These are phyloP conservation scores for Paragyromitra xinjiangensis DNA, from an alignment of 495 filamentous ascomycete species.

Conservation along the genomic window DNA sequence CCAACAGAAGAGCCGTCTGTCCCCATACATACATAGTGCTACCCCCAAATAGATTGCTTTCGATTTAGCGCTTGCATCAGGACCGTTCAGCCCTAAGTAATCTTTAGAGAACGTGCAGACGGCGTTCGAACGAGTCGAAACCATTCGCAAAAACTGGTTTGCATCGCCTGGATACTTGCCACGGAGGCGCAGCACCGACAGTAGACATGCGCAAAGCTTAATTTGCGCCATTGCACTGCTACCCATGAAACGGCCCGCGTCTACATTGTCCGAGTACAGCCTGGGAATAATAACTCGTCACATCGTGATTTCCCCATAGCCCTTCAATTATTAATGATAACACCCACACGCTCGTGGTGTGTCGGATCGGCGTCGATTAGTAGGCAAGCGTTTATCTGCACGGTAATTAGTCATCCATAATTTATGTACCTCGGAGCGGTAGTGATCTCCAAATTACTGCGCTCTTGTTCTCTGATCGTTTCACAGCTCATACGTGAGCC, in stretches of 20 bases:
- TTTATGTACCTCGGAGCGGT: background rate
- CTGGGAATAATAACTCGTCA: conserved; percentile 14
- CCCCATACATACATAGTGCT: background rate
- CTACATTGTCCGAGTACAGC: conserved; percentile 3
- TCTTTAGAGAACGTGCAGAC: background rate
- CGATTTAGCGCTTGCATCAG: background rate
- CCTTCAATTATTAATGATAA: background rate
- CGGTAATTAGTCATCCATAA: conserved; percentile 17
- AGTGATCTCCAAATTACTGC: conserved; percentile 24
- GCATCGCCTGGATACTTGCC: background rate
- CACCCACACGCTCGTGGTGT: background rate
- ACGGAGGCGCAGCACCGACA: conserved; percentile 11
- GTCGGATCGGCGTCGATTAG: conserved; percentile 20
- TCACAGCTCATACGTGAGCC: background rate
- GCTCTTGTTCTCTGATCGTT: conserved; percentile 1
- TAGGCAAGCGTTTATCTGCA: conserved; percentile 1
- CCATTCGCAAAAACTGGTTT: background rate
- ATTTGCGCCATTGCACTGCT: conserved; percentile 7
- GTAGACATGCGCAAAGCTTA: conserved; percentile 15
- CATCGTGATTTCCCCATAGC: too few relatives aligned
- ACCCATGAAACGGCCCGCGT: background rate
- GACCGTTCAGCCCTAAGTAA: conserved; percentile 37
- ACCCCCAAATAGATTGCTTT: conserved; percentile 2
- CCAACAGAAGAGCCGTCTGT: conserved; percentile 3
- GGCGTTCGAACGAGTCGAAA: background rate